phyloP scores from a whole-genome alignment of 306 rosid genomes.

The Vigna radiata region DNA sequence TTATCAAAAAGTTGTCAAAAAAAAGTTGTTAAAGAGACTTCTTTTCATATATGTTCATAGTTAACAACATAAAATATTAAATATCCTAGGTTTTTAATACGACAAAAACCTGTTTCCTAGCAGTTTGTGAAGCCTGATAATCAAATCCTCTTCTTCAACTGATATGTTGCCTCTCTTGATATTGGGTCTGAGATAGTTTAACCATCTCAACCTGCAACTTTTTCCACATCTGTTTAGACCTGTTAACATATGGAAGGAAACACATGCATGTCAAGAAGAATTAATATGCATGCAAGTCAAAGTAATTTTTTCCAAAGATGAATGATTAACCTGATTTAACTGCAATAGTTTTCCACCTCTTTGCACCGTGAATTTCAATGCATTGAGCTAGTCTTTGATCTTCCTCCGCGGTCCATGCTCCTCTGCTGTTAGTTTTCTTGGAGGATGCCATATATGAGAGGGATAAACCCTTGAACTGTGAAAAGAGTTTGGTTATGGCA shows the following conservation, averaged over 20 bases:
- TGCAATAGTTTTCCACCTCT: conserved; percentile 64
- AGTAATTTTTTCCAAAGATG: no score
- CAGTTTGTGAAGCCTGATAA: conserved; percentile 63
- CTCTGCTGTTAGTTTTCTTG: conserved; percentile 53
- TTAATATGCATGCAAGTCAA: background rate
- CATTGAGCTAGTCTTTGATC: conserved; percentile 58
- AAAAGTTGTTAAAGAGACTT: no score
- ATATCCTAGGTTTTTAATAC: background rate
- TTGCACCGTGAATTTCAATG: conserved; percentile 67
- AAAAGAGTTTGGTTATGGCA: background rate
- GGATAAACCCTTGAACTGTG: background rate
- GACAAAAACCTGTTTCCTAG: conserved; percentile 57
- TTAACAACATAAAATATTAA: background rate
- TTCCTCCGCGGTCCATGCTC: conserved; percentile 72
- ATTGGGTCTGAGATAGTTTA: conserved; percentile 74
- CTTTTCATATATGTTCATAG: background rate
- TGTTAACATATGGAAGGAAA: conserved; percentile 16
- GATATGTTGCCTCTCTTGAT: conserved; percentile 81
- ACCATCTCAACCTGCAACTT: conserved; percentile 76
- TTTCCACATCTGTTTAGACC: conserved; percentile 63
- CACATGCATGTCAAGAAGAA: background rate
- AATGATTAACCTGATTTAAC: conserved; percentile 51
- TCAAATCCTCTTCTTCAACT: conserved; percentile 62
- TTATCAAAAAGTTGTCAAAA: no score
- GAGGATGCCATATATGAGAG: conserved; percentile 47